These are phyloP conservation scores for Trypethelium eluteriae DNA, from an alignment of 495 filamentous ascomycete species.

Conservation along the genomic window DNA sequence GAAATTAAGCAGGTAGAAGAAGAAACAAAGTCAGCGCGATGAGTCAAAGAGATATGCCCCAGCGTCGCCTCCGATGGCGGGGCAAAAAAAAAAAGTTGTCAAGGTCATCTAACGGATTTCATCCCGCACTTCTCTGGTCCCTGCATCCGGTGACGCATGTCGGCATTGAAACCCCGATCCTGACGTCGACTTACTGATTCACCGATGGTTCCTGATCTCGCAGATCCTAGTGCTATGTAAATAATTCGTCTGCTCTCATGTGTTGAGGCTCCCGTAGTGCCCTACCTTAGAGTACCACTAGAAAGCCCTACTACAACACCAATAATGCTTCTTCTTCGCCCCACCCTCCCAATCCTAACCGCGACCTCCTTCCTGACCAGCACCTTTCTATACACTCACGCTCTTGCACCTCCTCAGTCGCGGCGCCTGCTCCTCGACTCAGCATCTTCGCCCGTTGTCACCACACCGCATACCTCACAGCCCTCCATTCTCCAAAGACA, in stretches of 20 bases:
- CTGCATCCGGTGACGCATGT: background rate
- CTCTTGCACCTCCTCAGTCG: background rate
- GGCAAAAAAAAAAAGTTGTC: background rate
- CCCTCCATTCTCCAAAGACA: conserved; percentile 23
- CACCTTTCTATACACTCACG: conserved; percentile 1
- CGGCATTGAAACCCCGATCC: background rate
- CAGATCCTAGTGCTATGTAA: too few relatives aligned
- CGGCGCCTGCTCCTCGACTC: conserved; percentile 22
- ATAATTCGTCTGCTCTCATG: too few relatives aligned
- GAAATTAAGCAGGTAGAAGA: background rate
- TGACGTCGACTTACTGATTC: background rate
- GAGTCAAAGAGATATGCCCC: background rate
- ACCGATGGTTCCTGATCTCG: background rate
- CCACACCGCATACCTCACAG: conserved; percentile 24
- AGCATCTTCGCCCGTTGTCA: conserved; percentile 15
- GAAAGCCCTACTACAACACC: background rate
- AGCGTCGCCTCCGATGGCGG: background rate
- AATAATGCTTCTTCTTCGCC: conserved; percentile 6
- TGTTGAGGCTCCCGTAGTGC: background rate
- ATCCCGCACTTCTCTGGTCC: background rate
- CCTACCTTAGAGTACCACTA: background rate
- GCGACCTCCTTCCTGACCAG: conserved; percentile 10
- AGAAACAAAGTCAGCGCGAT: background rate
- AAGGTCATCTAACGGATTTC: background rate
- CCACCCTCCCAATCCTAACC: background rate